Base-by-base conservation (phyloP, 352 stramenopile genomes). In the Phytophthora hybrid region DNA sequence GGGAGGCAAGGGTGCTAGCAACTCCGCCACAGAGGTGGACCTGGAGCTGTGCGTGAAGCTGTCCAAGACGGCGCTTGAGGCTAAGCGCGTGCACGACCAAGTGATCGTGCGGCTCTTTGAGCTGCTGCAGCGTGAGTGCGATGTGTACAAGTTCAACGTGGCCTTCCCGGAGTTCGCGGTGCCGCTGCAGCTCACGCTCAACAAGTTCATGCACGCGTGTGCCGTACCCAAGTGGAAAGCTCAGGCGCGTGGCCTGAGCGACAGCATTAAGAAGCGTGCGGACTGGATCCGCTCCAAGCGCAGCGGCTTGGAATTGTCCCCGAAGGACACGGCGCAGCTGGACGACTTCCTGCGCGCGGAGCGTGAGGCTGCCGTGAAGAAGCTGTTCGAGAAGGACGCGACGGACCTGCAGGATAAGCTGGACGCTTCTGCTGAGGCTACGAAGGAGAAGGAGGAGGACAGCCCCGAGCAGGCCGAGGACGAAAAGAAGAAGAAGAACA, bases 61-160 rank as follows among this genome's bases (percentile, higher is more conserved):
- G 57, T 87, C 89, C n/a, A 98, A 97, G 77, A 91, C 97, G 29
- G 83, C 91, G 46, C 71, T 98, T 29, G 88, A 95, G 60, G 86
- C 84, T 59, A 92, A 91, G 71, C 87, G 86, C 31, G 82, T 99
- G 34, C 88, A 97, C 65, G 98, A 98, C 41, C 84, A 94, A 63
- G 79, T 98, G 41, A 85, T 99, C 37, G 84, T 91, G n/a, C 89
- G 93, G 74, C 79, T 97, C 9, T 98, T 99, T 81, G 86, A 98
- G 61, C 76, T 99, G 53, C 79, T 99, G 60, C 93, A 98, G 78
- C 88, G 93, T 63, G 97, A 99, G 78, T 91, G 98, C 44, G 94
- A 99, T 71, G 83, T 99, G 55, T 98, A 99, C 83, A 93, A 96
- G 76, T 99, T 97, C 78, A 97, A 97, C 66, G 93, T 98, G 51